Evolutionary conservation across 208 protist species (phyloP), one percentile per base, ranked within the genome.

Genomic region (Acanthamoeba castellanii): DNA sequence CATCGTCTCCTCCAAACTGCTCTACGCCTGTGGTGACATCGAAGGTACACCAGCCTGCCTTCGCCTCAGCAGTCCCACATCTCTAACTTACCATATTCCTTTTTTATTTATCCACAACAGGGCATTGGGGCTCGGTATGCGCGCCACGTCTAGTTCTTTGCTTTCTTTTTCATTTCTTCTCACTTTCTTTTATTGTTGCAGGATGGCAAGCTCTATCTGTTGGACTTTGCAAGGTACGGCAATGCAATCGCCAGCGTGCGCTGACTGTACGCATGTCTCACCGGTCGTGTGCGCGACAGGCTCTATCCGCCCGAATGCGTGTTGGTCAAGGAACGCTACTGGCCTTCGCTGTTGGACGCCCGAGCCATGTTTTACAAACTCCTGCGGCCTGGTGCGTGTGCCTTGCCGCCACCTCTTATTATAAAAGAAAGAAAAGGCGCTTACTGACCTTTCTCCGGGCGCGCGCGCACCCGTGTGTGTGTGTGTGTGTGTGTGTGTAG

Each of bases 11-110:
- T 55, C 34, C 34, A 78, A 81, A 30, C 37, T 78, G 14, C 68
- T 93, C 37, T 78, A 81, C 64, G 88, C 88, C 25, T 93, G 88
- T 30, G 88, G 88, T 9, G 88, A 93, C 88, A 93, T 93, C 22
- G 88, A 93, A 32, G 88, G 88, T n/a, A 2, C 59, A 1, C 14
- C 59, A 66, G 25, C 59, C 1, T 4, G 20, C 25, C 59, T 27
- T n/a, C 14, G 20, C 59, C 14, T 66, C 20, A 1, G 5, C 25
- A 27, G 25, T 66, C 2, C 1, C 14, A 66, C 25, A 16, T 2
- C 59, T 1, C 5, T 4, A n/a, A n/a, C 59, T 66, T n/a, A n/a
- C 59, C 14, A 16, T 4, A 66, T 66, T 1, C 25, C 59, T 66
- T 16, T 66, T 27, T 16, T 27, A 16, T n/a, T n/a, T n/a, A n/a